Percentiles rank a stretch among this genome's conserved stretches.
Conservation (phyloP, 352 stramenopile genomes). For the Globisporangium paroecandrum region DNA sequence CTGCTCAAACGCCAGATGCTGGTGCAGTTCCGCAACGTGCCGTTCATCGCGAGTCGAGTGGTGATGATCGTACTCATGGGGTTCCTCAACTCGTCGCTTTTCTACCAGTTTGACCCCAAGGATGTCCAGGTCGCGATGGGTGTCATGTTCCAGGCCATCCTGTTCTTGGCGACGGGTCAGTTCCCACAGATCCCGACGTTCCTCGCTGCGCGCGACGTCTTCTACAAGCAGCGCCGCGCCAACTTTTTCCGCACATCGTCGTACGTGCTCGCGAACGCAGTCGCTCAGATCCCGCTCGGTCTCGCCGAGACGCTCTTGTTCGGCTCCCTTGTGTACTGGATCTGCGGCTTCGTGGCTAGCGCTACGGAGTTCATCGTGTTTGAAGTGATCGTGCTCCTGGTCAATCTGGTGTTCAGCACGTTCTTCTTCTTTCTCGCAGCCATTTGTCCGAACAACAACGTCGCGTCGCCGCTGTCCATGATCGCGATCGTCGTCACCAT, state of each 20-base stretch:
- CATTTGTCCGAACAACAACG: constrained; percentile 10
- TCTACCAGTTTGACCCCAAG: constrained; percentile 15
- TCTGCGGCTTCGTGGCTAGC: constrained; percentile 12
- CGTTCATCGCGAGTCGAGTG: constrained; percentile 14
- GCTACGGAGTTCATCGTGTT: constrained; percentile 12
- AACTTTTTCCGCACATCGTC: constrained; percentile 12
- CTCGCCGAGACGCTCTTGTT: constrained; percentile 14
- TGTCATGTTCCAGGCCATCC: constrained; percentile 10
- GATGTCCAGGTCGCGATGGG: constrained; percentile 15
- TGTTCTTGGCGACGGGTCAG: constrained; percentile 21
- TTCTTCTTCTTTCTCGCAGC: constrained; percentile 25
- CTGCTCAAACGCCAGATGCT: constrained; percentile 48
- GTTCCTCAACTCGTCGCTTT: constrained; percentile 15
- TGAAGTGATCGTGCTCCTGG: constrained; percentile 19
- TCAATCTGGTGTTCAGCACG: constrained; percentile 22
- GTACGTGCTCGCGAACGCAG: constrained; percentile 7
- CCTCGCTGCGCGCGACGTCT: constrained; percentile 9
- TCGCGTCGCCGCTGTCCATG: constrained; percentile 18
- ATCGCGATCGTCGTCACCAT: constrained; percentile 17
- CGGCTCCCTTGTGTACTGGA: constrained; percentile 21
- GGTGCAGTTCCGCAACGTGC: constrained; percentile 29
- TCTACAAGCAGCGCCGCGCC: not conserved
- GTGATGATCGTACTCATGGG: constrained; percentile 19
- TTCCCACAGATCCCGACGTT: constrained; percentile 14
- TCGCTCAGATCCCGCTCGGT: constrained; percentile 11